A percentile compares a stretch with the other conserved stretches of the same genome.
These are phyloP conservation scores for Thermothelomyces thermophilus DNA, from an alignment of 2,329 filamentous ascomycete species.

Conservation along the genomic window DNA sequence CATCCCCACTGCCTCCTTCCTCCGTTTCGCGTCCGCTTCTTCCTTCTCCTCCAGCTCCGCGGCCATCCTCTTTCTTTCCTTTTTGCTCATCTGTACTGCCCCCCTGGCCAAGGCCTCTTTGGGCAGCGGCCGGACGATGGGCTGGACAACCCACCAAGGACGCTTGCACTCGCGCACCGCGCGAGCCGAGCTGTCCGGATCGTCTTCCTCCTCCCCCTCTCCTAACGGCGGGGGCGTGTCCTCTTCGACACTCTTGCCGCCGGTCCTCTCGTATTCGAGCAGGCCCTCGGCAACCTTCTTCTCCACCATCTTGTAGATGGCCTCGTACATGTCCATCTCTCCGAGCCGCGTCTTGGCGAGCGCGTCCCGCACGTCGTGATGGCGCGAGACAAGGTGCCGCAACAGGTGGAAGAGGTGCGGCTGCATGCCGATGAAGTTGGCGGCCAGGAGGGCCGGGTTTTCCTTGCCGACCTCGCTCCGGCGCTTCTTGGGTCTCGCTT, in stretches of 20 bases:
- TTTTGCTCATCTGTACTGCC: constrained; percentile 60
- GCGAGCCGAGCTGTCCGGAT: constrained; percentile 54
- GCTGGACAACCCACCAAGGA: constrained; percentile 87
- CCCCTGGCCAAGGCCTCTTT: constrained; percentile 82
- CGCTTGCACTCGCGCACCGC: constrained; percentile 67
- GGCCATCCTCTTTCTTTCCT: constrained; percentile 31
- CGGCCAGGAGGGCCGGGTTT: constrained; percentile 36
- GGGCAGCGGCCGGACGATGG: constrained; percentile 78
- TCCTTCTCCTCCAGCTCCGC: constrained; percentile 16
- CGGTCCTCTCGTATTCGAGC: constrained; percentile 54
- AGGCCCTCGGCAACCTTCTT: constrained; percentile 65
- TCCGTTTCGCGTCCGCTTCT: constrained; percentile 7
- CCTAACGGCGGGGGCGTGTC: constrained; percentile 19
- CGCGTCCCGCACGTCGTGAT: constrained; percentile 81
- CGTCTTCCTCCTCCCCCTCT: constrained; percentile 34
- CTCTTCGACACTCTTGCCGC: constrained; percentile 43
- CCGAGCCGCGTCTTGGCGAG: constrained; percentile 64
- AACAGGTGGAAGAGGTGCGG: constrained; percentile 90
- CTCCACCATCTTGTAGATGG: constrained; percentile 70
- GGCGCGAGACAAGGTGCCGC: constrained; percentile 68
- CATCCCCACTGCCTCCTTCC: background rate
- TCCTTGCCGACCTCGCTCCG: constrained; percentile 25
- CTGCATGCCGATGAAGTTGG: constrained; percentile 75
- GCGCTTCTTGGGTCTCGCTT: constrained; percentile 41
- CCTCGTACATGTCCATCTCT: constrained; percentile 71